These are phyloP conservation scores for Bryopsis sp. DNA, from an alignment of 139 green algal species.

Conservation along the genomic window DNA sequence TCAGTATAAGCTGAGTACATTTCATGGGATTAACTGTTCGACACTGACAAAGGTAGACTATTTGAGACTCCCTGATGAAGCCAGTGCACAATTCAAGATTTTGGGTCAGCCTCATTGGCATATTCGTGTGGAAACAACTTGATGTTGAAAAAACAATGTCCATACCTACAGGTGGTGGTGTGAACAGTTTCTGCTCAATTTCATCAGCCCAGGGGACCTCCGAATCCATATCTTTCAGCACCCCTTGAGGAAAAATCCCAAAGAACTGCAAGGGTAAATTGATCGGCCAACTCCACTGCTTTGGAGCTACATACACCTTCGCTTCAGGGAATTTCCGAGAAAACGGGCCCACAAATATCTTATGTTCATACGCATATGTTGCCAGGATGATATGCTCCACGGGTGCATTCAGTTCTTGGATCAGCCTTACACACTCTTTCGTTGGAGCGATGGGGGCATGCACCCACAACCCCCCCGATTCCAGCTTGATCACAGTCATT, in stretches of 20 bases:
- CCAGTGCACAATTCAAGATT: too few relatives aligned
- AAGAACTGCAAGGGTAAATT: conserved; percentile 71
- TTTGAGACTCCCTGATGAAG: too few relatives aligned
- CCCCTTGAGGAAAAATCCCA: conserved; percentile 66
- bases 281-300: conserved; percentile 77
- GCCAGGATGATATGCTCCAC: conserved; percentile 81
- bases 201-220: conserved; percentile 62
- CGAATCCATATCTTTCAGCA: conserved; percentile 25
- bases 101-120: too few relatives aligned
- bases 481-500: conserved; percentile 80
- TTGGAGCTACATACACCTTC: conserved; percentile 47
- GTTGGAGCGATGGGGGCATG: conserved; percentile 84
- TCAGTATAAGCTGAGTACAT: too few relatives aligned
- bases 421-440: conserved; percentile 44
- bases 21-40: too few relatives aligned
- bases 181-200: conserved; percentile 64
- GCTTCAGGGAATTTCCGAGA: conserved; percentile 67
- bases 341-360: conserved; percentile 81
- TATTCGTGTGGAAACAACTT: too few relatives aligned
- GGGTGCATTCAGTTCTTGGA: conserved; percentile 54
- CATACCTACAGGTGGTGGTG: conserved; percentile 40
- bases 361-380: conserved; percentile 90
- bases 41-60: too few relatives aligned
- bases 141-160: too few relatives aligned
- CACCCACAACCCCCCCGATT: conserved; percentile 68